Percentiles rank a stretch among this genome's conserved stretches.
These are phyloP conservation scores for Xylaria sp. DNA, from an alignment of 2,329 filamentous ascomycete genomes.

Conservation along the genomic window DNA sequence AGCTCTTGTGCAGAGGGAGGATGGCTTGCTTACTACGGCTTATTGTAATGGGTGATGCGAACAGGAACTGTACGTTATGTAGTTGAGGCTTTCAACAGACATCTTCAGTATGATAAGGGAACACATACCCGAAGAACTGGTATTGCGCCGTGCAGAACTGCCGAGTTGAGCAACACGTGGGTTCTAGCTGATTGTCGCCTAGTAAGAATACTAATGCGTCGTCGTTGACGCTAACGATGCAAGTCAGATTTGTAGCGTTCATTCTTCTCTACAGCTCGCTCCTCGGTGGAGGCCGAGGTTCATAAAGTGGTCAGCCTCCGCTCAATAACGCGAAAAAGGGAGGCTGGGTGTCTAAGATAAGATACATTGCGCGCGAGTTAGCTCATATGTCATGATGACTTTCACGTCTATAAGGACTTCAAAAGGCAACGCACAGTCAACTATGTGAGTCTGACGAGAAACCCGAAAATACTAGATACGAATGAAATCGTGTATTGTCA, in stretches of 20 bases:
- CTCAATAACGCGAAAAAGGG: neutral
- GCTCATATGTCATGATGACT: too few relatives aligned
- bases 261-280: neutral
- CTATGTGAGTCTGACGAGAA: too few relatives aligned
- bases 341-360: neutral
- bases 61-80: neutral
- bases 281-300: neutral
- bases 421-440: too few relatives aligned
- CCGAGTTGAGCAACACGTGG: constrained; percentile 22
- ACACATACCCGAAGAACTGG: constrained; percentile 17
- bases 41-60: neutral
- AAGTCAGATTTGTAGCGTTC: constrained; percentile 6
- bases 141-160: constrained; percentile 23
- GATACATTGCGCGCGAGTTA: too few relatives aligned
- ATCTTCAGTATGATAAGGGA: constrained; percentile 1
- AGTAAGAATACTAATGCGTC: constrained; percentile 15
- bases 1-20: neutral
- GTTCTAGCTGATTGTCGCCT: constrained; percentile 14
- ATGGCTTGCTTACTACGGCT: constrained; percentile 7
- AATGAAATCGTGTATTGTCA: constrained; percentile 25
- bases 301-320: neutral
- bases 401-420: too few relatives aligned
- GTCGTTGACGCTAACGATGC: constrained; percentile 18
- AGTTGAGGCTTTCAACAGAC: neutral
- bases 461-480: neutral